phyloP scores from a whole-genome alignment of 1,284 basidiomycete genomes.

The Pisolithus thermaeus region DNA sequence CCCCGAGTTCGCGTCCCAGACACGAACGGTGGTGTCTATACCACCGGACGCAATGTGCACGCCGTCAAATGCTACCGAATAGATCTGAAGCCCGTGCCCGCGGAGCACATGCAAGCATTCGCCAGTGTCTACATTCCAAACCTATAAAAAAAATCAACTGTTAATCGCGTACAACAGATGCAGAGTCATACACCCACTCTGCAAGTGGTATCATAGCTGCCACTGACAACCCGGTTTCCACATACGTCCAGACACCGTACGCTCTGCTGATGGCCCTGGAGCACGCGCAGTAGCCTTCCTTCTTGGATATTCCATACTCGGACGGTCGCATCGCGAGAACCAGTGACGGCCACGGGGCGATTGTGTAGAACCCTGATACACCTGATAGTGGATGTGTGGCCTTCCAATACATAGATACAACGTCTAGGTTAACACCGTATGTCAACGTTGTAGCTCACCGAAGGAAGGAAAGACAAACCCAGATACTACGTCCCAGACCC shows the following conservation, averaged over 20 bases:
- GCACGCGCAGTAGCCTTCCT: slow-evolving; percentile 63
- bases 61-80: slow-evolving; percentile 92
- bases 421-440: slow-evolving; percentile 38
- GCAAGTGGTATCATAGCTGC: slow-evolving; percentile 85
- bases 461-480: slow-evolving; percentile 47
- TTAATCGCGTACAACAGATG: neutral
- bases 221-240: slow-evolving; percentile 78
- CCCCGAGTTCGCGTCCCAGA: slow-evolving; percentile 84
- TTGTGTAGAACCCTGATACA: slow-evolving; percentile 87
- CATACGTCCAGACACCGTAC: slow-evolving; percentile 88
- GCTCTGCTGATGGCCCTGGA: slow-evolving; percentile 78
- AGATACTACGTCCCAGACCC: slow-evolving; percentile 87
- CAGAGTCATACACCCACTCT: slow-evolving; percentile 45
- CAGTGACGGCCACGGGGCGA: slow-evolving; percentile 84
- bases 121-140: slow-evolving; percentile 84
- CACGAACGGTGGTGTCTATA: slow-evolving; percentile 85
- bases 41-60: slow-evolving; percentile 81
- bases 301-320: slow-evolving; percentile 92
- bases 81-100: slow-evolving; percentile 93
- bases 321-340: slow-evolving; percentile 82
- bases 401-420: slow-evolving; percentile 76
- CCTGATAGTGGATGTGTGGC: slow-evolving; percentile 89
- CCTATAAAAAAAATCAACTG: slow-evolving; percentile 33
- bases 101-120: slow-evolving; percentile 78
- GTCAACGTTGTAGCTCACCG: neutral